These are phyloP conservation scores for Penicillium longicatenatum DNA, from an alignment of 495 filamentous ascomycete genomes.

Conservation along the genomic window DNA sequence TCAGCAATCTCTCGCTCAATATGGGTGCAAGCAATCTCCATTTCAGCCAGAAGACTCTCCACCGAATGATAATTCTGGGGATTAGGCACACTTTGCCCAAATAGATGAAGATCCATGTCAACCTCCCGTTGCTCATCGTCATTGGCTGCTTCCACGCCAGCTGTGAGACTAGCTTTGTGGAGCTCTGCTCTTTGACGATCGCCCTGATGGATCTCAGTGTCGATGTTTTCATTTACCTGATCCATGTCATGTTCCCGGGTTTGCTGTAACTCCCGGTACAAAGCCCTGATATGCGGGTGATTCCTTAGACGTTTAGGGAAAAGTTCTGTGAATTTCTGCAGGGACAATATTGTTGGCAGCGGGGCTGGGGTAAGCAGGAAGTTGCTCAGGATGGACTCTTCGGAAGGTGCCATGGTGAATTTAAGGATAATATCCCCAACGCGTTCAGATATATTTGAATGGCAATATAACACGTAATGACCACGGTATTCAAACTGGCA, in stretches of 20 bases:
- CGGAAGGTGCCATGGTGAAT: constrained; percentile 65
- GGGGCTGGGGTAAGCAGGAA: constrained; percentile 78
- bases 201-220: constrained; percentile 63
- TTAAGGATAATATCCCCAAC: not conserved
- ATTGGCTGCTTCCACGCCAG: constrained; percentile 53
- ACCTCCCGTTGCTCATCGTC: constrained; percentile 67
- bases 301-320: constrained; percentile 71
- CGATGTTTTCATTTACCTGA: constrained; percentile 66
- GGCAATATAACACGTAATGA: not conserved
- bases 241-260: constrained; percentile 70
- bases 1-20: constrained; percentile 66
- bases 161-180: constrained; percentile 53
- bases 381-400: constrained; percentile 69
- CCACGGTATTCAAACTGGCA: not conserved
- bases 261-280: constrained; percentile 81
- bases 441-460: not conserved
- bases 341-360: constrained; percentile 68
- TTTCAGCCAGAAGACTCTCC: constrained; percentile 62
- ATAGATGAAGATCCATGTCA: constrained; percentile 72
- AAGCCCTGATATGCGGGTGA: constrained; percentile 68
- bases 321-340: constrained; percentile 72
- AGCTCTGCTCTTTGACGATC: constrained; percentile 63
- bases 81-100: constrained; percentile 53
- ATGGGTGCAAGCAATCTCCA: constrained; percentile 65
- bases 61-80: constrained; percentile 57